These are phyloP conservation scores for Vickermania ingenoplastis DNA, from an alignment of 208 protist species.

Conservation along the genomic window DNA sequence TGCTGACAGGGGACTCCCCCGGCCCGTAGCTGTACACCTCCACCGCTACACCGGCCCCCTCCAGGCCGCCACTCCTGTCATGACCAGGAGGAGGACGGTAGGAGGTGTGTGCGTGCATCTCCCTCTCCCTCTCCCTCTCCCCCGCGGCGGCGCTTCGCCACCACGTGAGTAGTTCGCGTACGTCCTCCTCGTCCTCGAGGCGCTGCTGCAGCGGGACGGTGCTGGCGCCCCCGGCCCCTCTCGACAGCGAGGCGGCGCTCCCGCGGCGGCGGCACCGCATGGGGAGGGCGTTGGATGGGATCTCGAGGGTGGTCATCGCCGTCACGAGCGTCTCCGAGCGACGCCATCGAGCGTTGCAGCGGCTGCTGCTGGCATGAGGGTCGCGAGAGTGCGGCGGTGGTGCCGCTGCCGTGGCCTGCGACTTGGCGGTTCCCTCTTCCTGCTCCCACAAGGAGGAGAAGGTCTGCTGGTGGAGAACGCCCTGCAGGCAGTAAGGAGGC, in stretches of 20 bases:
- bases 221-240: background rate
- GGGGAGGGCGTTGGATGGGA: background rate
- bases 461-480: background rate
- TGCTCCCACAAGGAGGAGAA: background rate
- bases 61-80: background rate
- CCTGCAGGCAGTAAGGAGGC: conserved; percentile 11
- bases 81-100: background rate
- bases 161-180: background rate
- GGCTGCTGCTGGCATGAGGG: too few species aligned
- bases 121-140: too few species aligned
- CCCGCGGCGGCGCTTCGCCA: background rate
- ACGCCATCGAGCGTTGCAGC: background rate
- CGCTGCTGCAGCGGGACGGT: background rate
- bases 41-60: background rate
- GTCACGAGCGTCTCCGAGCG: background rate
- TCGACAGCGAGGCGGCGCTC: background rate
- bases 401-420: background rate
- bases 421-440: background rate
- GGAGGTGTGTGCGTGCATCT: background rate
- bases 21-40: background rate
- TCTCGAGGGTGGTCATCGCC: background rate
- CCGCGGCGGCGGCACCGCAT: background rate
- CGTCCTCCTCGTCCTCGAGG: too few species aligned
- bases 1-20: background rate
- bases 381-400: too few species aligned